Evolutionary conservation across 2,329 filamentous ascomycete genomes (phyloP).

Genomic region (Talaromyces sp.): DNA sequence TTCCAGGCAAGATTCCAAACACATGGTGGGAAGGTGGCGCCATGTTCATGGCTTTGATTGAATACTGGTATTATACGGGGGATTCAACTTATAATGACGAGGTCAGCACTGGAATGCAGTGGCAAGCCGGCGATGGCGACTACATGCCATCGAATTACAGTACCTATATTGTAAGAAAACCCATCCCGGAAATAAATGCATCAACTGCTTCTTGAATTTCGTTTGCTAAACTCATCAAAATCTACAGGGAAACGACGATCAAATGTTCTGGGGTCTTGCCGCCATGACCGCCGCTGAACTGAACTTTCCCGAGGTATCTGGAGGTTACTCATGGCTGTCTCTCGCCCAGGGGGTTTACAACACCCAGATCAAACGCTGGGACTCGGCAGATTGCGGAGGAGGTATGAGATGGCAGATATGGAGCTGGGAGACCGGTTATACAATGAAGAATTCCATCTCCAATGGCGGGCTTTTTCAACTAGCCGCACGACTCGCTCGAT

Average conservation of each 20-base stretch:
- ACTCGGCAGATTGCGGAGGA: slow-evolving; percentile 60
- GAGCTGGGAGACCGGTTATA: slow-evolving; percentile 67
- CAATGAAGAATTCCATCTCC: slow-evolving; percentile 77
- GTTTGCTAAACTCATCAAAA: neutral
- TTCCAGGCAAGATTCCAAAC: slow-evolving; percentile 46
- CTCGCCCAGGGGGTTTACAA: slow-evolving; percentile 70
- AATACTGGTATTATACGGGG: slow-evolving; percentile 40
- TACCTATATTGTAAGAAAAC: slow-evolving; percentile 7
- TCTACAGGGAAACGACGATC: slow-evolving; percentile 51
- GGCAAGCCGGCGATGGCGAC: slow-evolving; percentile 34
- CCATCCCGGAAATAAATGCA: neutral
- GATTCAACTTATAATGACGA: slow-evolving; percentile 36
- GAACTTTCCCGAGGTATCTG: slow-evolving; percentile 27
- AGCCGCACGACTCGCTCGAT: slow-evolving; percentile 67
- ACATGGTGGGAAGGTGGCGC: slow-evolving; percentile 43
- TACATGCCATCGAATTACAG: slow-evolving; percentile 40
- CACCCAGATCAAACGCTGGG: slow-evolving; percentile 65
- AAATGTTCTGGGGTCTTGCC: slow-evolving; percentile 54
- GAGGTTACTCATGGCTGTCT: slow-evolving; percentile 36
- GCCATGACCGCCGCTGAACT: slow-evolving; percentile 53
- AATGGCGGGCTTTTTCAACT: slow-evolving; percentile 80
- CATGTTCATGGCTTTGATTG: slow-evolving; percentile 37
- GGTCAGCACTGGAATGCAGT: slow-evolving; percentile 30
- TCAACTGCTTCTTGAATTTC: neutral
- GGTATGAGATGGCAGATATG: slow-evolving; percentile 82